Base-by-base conservation (phyloP, 192 early-diverging fungal species). In the Coemansia sp. region DNA sequence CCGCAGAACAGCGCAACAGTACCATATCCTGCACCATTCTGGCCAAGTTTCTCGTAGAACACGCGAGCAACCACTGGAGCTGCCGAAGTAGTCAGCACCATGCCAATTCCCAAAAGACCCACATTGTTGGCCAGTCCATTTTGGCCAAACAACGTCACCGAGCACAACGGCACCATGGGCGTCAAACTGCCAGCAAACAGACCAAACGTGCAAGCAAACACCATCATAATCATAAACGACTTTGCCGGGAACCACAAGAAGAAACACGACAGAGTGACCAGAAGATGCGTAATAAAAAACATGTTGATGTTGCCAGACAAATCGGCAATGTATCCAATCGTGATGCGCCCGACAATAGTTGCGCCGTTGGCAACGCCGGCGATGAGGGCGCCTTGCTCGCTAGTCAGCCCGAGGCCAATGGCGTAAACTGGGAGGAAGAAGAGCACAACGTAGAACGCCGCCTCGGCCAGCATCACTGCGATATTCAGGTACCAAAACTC, bases 311-410 rank as follows among this genome's bases (percentile, higher is more conserved):
- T 80, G 21, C 77, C 77, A 20, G 77, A 62, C 26, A 80, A 63
- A 42, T 90, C 89, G 5, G 88, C 87, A n/a, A 73, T 79, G 49
- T 82, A 84, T 2, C 89, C 89, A 31, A 87, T 81, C 7, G 82
- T 58, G 56, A 90, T 76, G 48, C 89, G 82, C 4, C 89, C 89
- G 5, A 86, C 51, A 54, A 83, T 85, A 1, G 84, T 81, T 5
- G 86, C 86, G 20, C 83, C 88, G 62, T 89, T 90, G 21, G 85
- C 81, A 34, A 90, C 68, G 26, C 84, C 84, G 31, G 84, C 70
- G 26, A 86, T 81, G 67, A 89, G 73, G 18, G 87, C 87, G 14
- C 85, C 87, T 26, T 84, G 70, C 53, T 78, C 70, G 46, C 76
- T 68, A 6, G 85, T 74, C 28, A 89, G 73, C 11, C 86, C 87